Conservation (phyloP, 208 protist species). For the Wallacemonas rigidus region DNA sequence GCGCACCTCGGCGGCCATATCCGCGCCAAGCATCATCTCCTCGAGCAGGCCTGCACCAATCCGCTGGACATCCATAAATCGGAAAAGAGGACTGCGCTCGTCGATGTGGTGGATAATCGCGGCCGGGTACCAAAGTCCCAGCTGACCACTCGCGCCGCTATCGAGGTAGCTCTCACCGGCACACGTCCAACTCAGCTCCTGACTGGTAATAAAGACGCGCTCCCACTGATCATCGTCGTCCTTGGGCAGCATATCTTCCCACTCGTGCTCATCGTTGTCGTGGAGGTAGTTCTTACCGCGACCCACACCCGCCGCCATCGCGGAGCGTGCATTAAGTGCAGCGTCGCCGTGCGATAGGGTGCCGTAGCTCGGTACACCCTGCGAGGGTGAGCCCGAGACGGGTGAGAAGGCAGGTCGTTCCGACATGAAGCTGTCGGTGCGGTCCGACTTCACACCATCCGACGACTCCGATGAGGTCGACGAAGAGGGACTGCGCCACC, state of each 20-base stretch:
- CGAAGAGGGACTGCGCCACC: too few species aligned
- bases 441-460: constrained; percentile 10
- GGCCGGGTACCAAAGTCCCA: constrained; percentile 80
- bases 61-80: constrained; percentile 49
- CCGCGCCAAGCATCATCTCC: background rate
- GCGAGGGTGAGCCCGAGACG: background rate
- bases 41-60: constrained; percentile 26
- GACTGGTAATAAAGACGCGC: constrained; percentile 60
- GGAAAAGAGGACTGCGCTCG: constrained; percentile 71
- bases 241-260: constrained; percentile 5
- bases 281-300: background rate
- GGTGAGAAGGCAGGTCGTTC: constrained; percentile 1
- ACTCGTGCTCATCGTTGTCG: constrained; percentile 6
- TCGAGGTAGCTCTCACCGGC: constrained; percentile 61
- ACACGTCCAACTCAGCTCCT: constrained; percentile 79
- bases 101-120: constrained; percentile 77
- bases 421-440: constrained; percentile 17
- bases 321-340: too few species aligned
- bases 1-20: constrained; percentile 4
- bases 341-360: background rate
- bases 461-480: constrained; percentile 4
- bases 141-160: constrained; percentile 39
- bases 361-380: background rate
- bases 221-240: constrained; percentile 21
- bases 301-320: background rate